These are phyloP conservation scores for Maudiozyma serrabonitensis DNA, from an alignment of 805 yeast genomes.

Conservation along the genomic window DNA sequence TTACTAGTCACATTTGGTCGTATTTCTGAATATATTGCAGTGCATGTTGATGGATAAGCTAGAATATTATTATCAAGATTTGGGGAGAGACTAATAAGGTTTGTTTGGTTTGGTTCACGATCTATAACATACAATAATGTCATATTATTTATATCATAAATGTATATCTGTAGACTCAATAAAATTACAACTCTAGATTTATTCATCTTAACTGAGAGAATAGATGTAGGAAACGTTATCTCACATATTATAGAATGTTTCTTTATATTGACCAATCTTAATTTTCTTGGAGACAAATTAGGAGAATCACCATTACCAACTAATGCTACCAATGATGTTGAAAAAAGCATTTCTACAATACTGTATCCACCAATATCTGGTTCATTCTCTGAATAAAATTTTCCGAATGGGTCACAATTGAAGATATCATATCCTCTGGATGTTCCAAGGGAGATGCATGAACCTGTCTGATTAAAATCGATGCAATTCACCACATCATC, in stretches of 20 bases:
- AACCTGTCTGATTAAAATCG: conserved; percentile 65
- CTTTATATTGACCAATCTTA: conserved; percentile 75
- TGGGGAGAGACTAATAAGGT: conserved; percentile 49
- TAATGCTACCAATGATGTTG: conserved; percentile 58
- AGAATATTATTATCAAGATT: conserved; percentile 41
- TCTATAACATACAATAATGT: conserved; percentile 37
- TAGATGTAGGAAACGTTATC: conserved; percentile 53
- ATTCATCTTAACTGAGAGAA: conserved; percentile 53
- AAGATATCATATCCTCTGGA: conserved; percentile 54
- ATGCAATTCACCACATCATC: conserved; percentile 35
- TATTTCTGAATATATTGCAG: conserved; percentile 31
- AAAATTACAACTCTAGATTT: conserved; percentile 54
- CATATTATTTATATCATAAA: conserved; percentile 65
- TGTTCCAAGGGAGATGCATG: conserved; percentile 62
- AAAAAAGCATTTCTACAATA: conserved; percentile 62
- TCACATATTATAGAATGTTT: conserved; percentile 50
- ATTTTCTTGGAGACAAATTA: conserved; percentile 63
- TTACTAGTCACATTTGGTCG: conserved; percentile 24
- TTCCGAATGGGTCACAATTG: conserved; percentile 59
- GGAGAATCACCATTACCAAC: conserved; percentile 65
- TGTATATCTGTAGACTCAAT: conserved; percentile 52
- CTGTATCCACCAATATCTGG: conserved; percentile 41
- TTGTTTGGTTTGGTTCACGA: conserved; percentile 9
- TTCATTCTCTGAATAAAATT: conserved; percentile 34
- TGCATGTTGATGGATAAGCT: conserved; percentile 50